A percentile compares a stretch with the other conserved stretches of the same genome.
Evolutionary conservation across 1,139 yeast genomes (phyloP).

Genomic region (Debaryomycetaceae sp.): DNA sequence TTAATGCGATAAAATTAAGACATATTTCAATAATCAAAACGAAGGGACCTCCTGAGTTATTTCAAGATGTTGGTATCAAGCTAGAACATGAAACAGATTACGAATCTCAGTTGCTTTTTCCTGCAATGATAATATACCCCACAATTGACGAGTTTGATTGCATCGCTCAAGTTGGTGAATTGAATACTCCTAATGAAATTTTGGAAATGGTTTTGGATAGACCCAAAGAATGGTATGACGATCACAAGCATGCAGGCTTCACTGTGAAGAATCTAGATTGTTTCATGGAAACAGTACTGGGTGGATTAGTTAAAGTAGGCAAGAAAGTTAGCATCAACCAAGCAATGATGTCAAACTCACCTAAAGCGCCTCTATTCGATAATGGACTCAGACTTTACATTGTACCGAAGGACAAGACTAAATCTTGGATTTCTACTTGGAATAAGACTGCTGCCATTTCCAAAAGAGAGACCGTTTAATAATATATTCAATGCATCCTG

Average conservation of each 20-base stretch:
- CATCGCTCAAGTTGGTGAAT: slow-evolving; percentile 69
- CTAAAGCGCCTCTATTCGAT: slow-evolving; percentile 78
- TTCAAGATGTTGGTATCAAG: slow-evolving; percentile 46
- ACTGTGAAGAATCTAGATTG: slow-evolving; percentile 59
- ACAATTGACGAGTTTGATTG: slow-evolving; percentile 82
- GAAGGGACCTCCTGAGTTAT: slow-evolving; percentile 46
- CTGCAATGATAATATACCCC: slow-evolving; percentile 81
- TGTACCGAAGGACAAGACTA: slow-evolving; percentile 70
- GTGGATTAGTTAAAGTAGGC: slow-evolving; percentile 86
- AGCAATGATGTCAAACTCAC: slow-evolving; percentile 59
- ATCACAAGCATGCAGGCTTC: slow-evolving; percentile 61
- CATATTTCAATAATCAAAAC: slow-evolving; percentile 49
- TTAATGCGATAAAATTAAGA: slow-evolving; percentile 54
- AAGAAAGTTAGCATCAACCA: slow-evolving; percentile 66
- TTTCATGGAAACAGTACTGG: slow-evolving; percentile 76
- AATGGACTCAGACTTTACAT: slow-evolving; percentile 69
- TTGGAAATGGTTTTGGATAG: slow-evolving; percentile 56
- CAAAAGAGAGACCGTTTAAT: slow-evolving; percentile 28
- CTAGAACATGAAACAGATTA: slow-evolving; percentile 72
- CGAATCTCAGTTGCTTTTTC: slow-evolving; percentile 75
- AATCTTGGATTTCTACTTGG: slow-evolving; percentile 66
- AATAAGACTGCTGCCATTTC: slow-evolving; percentile 61
- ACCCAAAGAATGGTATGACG: slow-evolving; percentile 70
- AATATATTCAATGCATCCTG: slow-evolving; percentile 3
- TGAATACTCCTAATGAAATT: slow-evolving; percentile 59